A percentile compares a stretch with the other conserved stretches of the same genome.
phyloP scores from a whole-genome alignment of 768 basidiomycete genomes.

The Russula ochroleuca region DNA sequence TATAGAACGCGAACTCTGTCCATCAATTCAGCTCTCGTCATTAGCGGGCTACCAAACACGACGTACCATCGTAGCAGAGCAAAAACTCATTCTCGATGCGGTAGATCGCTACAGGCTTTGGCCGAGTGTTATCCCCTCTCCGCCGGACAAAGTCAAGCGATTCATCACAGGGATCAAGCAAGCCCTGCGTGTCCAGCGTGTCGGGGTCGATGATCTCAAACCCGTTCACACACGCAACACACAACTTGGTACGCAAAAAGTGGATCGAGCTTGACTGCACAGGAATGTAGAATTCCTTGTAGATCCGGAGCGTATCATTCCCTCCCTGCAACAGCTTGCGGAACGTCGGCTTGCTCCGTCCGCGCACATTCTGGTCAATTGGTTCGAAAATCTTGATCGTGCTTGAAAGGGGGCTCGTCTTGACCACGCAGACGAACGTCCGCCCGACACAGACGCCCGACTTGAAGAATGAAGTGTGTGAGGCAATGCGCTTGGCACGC shows the following conservation, averaged over 20 bases:
- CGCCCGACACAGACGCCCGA: conserved; percentile 87
- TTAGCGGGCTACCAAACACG: neutral
- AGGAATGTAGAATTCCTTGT: conserved; percentile 99
- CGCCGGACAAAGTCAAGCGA: conserved; percentile 92
- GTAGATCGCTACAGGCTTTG: conserved; percentile 94
- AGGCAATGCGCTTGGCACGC: conserved; percentile 90
- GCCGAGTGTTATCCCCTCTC: conserved; percentile 73
- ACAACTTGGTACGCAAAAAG: conserved; percentile 95
- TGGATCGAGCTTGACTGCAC: conserved; percentile 96
- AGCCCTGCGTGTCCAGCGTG: conserved; percentile 91
- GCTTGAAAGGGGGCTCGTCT: conserved; percentile 89
- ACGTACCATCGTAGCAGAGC: conserved; percentile 92
- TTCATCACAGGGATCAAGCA: conserved; percentile 89
- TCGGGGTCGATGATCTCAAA: conserved; percentile 99
- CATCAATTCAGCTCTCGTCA: neutral
- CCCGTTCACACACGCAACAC: conserved; percentile 94
- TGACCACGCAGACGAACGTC: conserved; percentile 94
- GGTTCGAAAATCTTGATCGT: conserved; percentile 98
- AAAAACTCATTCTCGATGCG: conserved; percentile 95
- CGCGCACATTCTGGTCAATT: conserved; percentile 80
- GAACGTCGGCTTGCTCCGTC: conserved; percentile 85
- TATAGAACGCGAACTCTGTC: conserved; percentile 96
- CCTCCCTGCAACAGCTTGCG: conserved; percentile 90
- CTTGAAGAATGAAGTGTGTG: conserved; percentile 98
- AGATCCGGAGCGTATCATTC: conserved; percentile 88